A percentile compares a stretch with the other conserved stretches of the same genome.
phyloP scores from a whole-genome alignment of 441 rosid species.

The Hura crepitans region DNA sequence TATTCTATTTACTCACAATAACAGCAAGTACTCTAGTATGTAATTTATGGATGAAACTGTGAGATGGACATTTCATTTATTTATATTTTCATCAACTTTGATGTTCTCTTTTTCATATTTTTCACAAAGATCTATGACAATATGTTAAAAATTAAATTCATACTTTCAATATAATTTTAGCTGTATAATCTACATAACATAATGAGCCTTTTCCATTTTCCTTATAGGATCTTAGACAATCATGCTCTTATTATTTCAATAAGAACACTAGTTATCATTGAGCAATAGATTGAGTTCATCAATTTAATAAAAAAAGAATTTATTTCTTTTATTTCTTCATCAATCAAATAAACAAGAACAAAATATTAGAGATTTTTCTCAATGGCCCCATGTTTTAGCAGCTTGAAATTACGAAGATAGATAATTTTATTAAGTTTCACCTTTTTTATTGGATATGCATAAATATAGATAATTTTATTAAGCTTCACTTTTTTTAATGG shows the following conservation, averaged over 20 bases:
- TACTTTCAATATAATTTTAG: neutral
- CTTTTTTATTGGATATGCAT: neutral
- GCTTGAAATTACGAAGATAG: no score
- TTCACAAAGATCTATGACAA: neutral
- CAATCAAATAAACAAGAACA: neutral
- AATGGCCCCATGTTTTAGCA: neutral
- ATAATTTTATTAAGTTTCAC: no score
- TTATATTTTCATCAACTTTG: neutral
- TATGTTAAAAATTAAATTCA: neutral
- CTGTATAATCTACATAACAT: neutral
- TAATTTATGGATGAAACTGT: neutral
- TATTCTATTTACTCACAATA: neutral
- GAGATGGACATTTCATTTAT: neutral
- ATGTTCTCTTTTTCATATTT: neutral
- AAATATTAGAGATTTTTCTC: neutral
- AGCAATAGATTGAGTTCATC: neutral
- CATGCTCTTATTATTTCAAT: neutral
- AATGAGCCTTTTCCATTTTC: neutral
- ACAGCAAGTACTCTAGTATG: neutral
- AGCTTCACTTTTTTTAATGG: neutral
- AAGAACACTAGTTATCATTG: neutral
- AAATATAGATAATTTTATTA: no score
- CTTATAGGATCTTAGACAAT: neutral
- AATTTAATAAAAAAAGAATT: neutral
- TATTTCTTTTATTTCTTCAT: neutral